phyloP scores from a whole-genome alignment of 2,329 filamentous ascomycete species.

The Daldinia sp. region DNA sequence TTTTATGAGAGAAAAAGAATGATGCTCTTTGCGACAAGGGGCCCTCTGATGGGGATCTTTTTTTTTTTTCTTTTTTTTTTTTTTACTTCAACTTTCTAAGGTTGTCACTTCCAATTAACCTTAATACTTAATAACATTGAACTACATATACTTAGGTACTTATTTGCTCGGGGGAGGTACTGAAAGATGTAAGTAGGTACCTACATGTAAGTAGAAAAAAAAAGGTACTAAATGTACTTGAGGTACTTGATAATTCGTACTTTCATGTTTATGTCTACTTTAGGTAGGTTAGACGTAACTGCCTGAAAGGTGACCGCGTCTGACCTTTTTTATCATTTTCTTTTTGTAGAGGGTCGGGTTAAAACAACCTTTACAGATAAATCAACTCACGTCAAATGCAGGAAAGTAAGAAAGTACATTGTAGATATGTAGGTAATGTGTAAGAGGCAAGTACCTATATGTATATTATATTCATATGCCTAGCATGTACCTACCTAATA shows the following conservation, averaged over 20 bases:
- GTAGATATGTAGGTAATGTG: not conserved
- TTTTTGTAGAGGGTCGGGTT: not conserved
- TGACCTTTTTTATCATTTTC: conserved; percentile 12
- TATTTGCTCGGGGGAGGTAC: not conserved
- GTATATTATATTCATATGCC: conserved; percentile 1
- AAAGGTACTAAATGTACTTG: not conserved
- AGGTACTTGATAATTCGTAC: conserved; percentile 9
- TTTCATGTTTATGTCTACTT: conserved; percentile 23
- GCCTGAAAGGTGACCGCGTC: conserved; percentile 33
- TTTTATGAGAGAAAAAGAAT: conserved; percentile 9
- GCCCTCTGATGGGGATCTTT: not conserved
- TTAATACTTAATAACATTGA: conserved; percentile 24
- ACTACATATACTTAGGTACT: conserved; percentile 18
- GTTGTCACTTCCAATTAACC: conserved; percentile 29
- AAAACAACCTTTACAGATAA: not conserved
- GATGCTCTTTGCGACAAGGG: conserved; percentile 29
- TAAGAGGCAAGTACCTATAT: not conserved
- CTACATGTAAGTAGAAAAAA: too few species aligned
- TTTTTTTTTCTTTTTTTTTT: conserved; percentile 5
- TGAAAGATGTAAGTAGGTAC: conserved; percentile 10
- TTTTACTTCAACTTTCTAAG: conserved; percentile 13
- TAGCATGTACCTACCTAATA: not conserved
- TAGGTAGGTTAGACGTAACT: conserved; percentile 36
- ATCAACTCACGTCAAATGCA: not conserved
- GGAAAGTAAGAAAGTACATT: conserved; percentile 6